These are phyloP conservation scores for Ophiostoma ips DNA, from an alignment of 2,329 filamentous ascomycete genomes.

Conservation along the genomic window DNA sequence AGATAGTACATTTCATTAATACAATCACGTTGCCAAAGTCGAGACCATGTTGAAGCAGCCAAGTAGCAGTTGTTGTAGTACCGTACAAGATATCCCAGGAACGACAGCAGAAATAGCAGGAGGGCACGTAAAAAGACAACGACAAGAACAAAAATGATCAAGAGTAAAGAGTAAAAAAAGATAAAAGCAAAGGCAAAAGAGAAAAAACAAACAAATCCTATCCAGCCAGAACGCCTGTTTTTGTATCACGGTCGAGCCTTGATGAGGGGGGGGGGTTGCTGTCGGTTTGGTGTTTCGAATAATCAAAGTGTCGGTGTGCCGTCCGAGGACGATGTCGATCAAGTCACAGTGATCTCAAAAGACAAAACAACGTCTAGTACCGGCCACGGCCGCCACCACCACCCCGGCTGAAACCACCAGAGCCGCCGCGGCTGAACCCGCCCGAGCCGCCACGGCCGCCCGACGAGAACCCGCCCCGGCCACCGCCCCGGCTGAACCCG, in stretches of 20 bases:
- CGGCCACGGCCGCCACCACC: constrained; percentile 20
- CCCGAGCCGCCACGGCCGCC: constrained; percentile 15
- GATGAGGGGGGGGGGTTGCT: too few species aligned
- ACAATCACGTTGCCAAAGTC: neutral
- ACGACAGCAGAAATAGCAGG: neutral
- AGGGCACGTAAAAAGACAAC: neutral
- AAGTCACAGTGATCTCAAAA: too few species aligned
- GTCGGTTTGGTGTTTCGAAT: constrained; percentile 2
- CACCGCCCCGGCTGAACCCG: constrained; percentile 13
- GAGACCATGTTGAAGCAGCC: neutral
- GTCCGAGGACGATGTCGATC: neutral
- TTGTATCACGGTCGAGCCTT: neutral
- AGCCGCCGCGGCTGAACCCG: constrained; percentile 14
- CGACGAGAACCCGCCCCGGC: neutral
- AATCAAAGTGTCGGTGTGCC: neutral
- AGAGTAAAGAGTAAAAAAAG: neutral
- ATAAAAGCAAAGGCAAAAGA: neutral
- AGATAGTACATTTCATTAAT: neutral
- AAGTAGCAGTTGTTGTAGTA: neutral
- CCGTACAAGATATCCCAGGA: neutral
- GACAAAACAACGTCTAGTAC: constrained; percentile 5
- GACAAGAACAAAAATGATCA: neutral
- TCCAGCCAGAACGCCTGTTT: constrained; percentile 9
- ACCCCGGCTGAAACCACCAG: constrained; percentile 16
- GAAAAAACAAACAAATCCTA: constrained; percentile 1